Base-by-base conservation (phyloP, 2,329 filamentous ascomycete species). In the Golovinomyces cichoracearum region DNA sequence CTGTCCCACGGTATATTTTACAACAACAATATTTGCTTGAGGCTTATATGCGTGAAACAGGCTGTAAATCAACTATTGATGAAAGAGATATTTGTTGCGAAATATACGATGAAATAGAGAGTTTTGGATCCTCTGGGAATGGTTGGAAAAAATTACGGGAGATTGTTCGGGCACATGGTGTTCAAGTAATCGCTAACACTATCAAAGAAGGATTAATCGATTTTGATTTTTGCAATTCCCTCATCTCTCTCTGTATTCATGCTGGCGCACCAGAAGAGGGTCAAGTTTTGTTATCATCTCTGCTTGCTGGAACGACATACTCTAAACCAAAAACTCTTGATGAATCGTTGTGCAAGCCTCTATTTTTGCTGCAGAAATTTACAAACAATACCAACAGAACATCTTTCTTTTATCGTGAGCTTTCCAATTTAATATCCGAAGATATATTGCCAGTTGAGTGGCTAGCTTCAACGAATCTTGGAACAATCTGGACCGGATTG, bases 31-130 rank as follows among this genome's bases (percentile, higher is more conserved):
- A 58, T 1, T 63, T 63, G 60, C 63, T 68, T 47, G 56, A 57
- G 26, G 53, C 58, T 12, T 62, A 67, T 19, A 60, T 64, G 3
- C 61, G 65, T 47, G 54, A 62, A 37, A 59, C 61, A 12, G 66
- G 64, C 2, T 63, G 61, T 35, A 58, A 54, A 50, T 57, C 55
- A 26, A 52, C 56, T 10, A 56, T 62, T 17, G 49, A 56, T 15
- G 57, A 57, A 5, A 59, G 63, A 17, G 57, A 66, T 40, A 61
- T 66, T 4, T 66, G 68, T 0, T 60, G 63, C 13, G 62, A 66
- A 3, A 61, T 71, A 21, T 73, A 73, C 52, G 62, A 65, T 41
- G 65, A 71, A 15, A 54, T 73, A 15, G 69, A 73, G 53, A 53
- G 59, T 2, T 54, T 70, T 2, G 66, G 67, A 6, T 58, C 62